phyloP scores from a whole-genome alignment of 2,329 filamentous ascomycete genomes.

The Camptophora hylomeconis region DNA sequence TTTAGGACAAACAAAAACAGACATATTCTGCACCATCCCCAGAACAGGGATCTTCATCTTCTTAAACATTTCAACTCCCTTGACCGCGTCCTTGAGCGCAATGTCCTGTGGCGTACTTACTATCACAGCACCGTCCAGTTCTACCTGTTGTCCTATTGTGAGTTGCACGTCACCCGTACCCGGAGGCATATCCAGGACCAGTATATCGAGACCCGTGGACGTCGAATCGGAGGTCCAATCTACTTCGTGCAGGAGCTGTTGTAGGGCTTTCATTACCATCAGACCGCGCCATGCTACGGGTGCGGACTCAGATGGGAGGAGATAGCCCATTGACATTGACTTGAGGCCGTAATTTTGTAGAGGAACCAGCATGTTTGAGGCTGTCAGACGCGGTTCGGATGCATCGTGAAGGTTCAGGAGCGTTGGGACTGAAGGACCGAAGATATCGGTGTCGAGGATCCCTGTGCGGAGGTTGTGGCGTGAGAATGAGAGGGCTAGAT shows the following conservation, averaged over 20 bases:
- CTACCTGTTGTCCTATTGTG: slow-evolving; percentile 88
- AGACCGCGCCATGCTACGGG: slow-evolving; percentile 90
- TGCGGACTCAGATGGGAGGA: slow-evolving; percentile 55
- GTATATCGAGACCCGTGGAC: slow-evolving; percentile 50
- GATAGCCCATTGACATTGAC: slow-evolving; percentile 97
- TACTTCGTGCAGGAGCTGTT: slow-evolving; percentile 89
- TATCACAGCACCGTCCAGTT: slow-evolving; percentile 72
- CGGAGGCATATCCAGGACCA: slow-evolving; percentile 83
- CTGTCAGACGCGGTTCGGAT: slow-evolving; percentile 12
- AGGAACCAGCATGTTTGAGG: slow-evolving; percentile 61
- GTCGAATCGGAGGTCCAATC: slow-evolving; percentile 57
- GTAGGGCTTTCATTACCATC: slow-evolving; percentile 95
- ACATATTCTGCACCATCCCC: slow-evolving; percentile 89
- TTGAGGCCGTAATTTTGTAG: slow-evolving; percentile 90
- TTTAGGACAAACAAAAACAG: slow-evolving; percentile 65
- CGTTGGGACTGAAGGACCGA: slow-evolving; percentile 87
- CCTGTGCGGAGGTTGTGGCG: slow-evolving; percentile 68
- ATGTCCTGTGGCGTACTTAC: slow-evolving; percentile 91
- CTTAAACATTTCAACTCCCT: slow-evolving; percentile 85
- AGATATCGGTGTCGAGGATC: slow-evolving; percentile 91
- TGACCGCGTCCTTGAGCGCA: slow-evolving; percentile 79
- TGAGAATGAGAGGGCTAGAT: slow-evolving; percentile 77
- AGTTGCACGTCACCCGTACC: slow-evolving; percentile 93
- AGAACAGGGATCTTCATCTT: slow-evolving; percentile 66
- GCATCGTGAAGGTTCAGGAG: slow-evolving; percentile 57